phyloP scores from a whole-genome alignment of 2,329 filamentous ascomycete species.

The Fusarium sp. region DNA sequence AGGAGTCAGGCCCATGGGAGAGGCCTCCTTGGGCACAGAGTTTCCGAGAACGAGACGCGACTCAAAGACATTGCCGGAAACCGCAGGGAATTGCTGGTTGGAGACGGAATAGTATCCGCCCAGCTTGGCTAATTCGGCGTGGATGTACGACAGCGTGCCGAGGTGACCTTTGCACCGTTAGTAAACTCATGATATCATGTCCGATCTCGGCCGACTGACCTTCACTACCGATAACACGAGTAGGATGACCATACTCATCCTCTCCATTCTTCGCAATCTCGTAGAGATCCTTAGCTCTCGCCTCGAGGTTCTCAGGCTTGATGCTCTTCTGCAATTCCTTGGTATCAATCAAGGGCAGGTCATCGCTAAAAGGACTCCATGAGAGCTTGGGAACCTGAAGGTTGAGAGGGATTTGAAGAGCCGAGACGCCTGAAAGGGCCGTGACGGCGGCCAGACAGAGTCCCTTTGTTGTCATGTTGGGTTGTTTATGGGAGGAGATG shows the following conservation, averaged over 20 bases:
- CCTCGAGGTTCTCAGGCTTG: slow-evolving; percentile 68
- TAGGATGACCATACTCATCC: slow-evolving; percentile 77
- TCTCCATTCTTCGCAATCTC: slow-evolving; percentile 72
- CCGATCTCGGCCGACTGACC: slow-evolving; percentile 58
- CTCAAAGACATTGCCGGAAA: slow-evolving; percentile 72
- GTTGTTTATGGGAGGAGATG: background rate
- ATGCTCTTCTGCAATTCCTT: slow-evolving; percentile 71
- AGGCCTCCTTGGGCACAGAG: slow-evolving; percentile 64
- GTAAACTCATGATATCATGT: slow-evolving; percentile 2
- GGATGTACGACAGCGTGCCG: slow-evolving; percentile 76
- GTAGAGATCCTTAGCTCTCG: slow-evolving; percentile 73
- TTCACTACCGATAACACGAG: slow-evolving; percentile 78
- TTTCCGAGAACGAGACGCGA: slow-evolving; percentile 71
- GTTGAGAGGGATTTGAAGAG: slow-evolving; percentile 46
- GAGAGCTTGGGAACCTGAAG: slow-evolving; percentile 38
- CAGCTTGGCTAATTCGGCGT: slow-evolving; percentile 66
- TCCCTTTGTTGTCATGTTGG: slow-evolving; percentile 46
- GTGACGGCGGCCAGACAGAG: slow-evolving; percentile 47
- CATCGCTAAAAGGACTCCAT: slow-evolving; percentile 37
- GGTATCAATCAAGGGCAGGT: slow-evolving; percentile 65
- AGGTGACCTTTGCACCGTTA: slow-evolving; percentile 66
- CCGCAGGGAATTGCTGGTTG: slow-evolving; percentile 76
- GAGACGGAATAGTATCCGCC: slow-evolving; percentile 74
- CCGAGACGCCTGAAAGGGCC: slow-evolving; percentile 49
- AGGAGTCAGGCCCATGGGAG: slow-evolving; percentile 77